phyloP scores from a whole-genome alignment of 176 grass and related monocot species.

The Ensete glaucum region DNA sequence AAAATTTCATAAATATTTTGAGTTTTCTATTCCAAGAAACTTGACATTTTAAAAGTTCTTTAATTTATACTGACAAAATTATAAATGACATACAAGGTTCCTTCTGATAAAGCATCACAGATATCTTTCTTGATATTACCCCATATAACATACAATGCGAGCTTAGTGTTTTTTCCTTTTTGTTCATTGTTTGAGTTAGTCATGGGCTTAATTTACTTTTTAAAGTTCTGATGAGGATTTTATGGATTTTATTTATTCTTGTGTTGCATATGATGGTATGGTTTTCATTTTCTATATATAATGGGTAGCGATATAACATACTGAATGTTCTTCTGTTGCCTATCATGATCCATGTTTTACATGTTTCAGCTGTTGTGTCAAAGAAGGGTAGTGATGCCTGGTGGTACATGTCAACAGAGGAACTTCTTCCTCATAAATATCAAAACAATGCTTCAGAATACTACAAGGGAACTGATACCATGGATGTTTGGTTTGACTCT shows the following conservation, averaged over 20 bases:
- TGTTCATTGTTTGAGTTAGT: background rate
- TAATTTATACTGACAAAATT: too few species aligned
- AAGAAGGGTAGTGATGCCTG: slow-evolving; percentile 87
- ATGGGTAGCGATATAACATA: slow-evolving; percentile 25
- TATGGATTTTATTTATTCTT: slow-evolving; percentile 5
- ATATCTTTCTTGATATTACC: too few species aligned
- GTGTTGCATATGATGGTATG: slow-evolving; percentile 1
- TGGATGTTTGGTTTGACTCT: slow-evolving; percentile 99
- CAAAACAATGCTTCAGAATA: slow-evolving; percentile 61
- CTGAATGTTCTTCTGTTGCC: slow-evolving; percentile 1
- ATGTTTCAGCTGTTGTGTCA: slow-evolving; percentile 62
- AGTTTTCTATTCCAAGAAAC: too few species aligned
- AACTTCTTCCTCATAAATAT: slow-evolving; percentile 91
- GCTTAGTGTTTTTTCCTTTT: background rate
- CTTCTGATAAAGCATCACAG: too few species aligned
- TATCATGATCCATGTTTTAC: background rate
- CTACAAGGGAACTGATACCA: slow-evolving; percentile 96
- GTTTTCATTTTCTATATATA: slow-evolving; percentile 39
- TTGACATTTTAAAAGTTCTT: background rate
- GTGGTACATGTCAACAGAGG: slow-evolving; percentile 90
- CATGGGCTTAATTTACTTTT: background rate
- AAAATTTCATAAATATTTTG: too few species aligned
- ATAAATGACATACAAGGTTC: too few species aligned
- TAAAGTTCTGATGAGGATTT: background rate
- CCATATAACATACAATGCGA: too few species aligned